phyloP scores from a whole-genome alignment of 805 yeast genomes.

The Jamesozyma piceae region DNA sequence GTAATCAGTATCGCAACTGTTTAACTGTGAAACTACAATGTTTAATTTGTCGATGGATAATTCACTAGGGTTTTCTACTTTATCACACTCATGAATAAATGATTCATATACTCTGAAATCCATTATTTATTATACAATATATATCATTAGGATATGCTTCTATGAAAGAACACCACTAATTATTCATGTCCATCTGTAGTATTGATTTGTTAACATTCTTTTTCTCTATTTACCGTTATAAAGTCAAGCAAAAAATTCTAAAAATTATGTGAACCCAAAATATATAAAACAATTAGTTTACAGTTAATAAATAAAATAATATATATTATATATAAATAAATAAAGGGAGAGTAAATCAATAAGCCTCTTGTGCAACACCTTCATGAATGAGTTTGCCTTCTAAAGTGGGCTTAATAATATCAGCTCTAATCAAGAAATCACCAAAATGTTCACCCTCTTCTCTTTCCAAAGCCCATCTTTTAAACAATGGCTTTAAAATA shows the following conservation, averaged over 20 bases:
- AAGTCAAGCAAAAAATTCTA: too few relatives aligned
- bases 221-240: too few relatives aligned
- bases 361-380: slow-evolving; percentile 73
- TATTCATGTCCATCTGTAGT: too few relatives aligned
- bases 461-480: slow-evolving; percentile 90
- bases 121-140: too few relatives aligned
- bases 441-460: slow-evolving; percentile 90
- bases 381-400: slow-evolving; percentile 95
- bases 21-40: background rate
- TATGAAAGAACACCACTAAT: too few relatives aligned
- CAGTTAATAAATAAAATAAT: background rate
- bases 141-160: too few relatives aligned
- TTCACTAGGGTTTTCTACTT: background rate
- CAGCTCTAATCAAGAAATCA: slow-evolving; percentile 79
- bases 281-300: too few relatives aligned
- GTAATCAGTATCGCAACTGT: background rate
- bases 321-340: slow-evolving; percentile 2
- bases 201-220: too few relatives aligned
- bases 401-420: slow-evolving; percentile 77
- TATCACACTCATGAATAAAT: background rate
- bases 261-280: too few relatives aligned
- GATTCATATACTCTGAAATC: background rate
- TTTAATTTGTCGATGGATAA: background rate
- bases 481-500: slow-evolving; percentile 75
- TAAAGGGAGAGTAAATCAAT: slow-evolving; percentile 2